Evolutionary conservation across 2,329 filamentous ascomycete species (phyloP).

Genomic region (Lasiodiplodia gonubiensis): DNA sequence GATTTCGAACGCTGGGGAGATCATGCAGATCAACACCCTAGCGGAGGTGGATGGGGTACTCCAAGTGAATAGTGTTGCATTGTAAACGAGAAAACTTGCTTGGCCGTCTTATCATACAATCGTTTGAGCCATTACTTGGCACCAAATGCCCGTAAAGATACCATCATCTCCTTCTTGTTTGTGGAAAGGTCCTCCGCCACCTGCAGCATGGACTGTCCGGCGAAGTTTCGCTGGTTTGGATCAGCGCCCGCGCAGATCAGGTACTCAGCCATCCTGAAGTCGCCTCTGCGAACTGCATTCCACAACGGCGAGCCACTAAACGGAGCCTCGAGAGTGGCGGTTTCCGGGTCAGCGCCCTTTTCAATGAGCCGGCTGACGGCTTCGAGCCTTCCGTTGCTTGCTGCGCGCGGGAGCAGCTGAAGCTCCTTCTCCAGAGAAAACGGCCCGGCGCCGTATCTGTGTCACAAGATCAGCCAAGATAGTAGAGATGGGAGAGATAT

Average conservation of each 20-base stretch:
- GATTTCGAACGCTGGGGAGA: constrained; percentile 11
- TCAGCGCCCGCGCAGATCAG: not conserved
- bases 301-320: not conserved
- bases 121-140: no score
- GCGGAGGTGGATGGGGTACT: not conserved
- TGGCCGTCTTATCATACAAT: no score
- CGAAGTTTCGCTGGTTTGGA: not conserved
- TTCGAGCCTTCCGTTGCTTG: no score
- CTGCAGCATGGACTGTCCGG: not conserved
- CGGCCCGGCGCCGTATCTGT: not conserved
- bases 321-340: not conserved
- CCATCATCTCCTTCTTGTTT: no score
- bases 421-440: not conserved
- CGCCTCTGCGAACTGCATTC: not conserved
- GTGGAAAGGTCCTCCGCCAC: constrained; percentile 12
- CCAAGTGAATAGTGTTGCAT: no score
- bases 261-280: not conserved
- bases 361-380: no score
- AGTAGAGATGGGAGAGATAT: not conserved
- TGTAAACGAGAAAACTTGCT: no score
- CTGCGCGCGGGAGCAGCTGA: not conserved
- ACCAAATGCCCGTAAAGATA: no score
- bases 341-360: no score
- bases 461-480: not conserved
- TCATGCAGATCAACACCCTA: constrained; percentile 23